phyloP scores from a whole-genome alignment of 495 filamentous ascomycete genomes.

The Penicillium dipodomyicola region DNA sequence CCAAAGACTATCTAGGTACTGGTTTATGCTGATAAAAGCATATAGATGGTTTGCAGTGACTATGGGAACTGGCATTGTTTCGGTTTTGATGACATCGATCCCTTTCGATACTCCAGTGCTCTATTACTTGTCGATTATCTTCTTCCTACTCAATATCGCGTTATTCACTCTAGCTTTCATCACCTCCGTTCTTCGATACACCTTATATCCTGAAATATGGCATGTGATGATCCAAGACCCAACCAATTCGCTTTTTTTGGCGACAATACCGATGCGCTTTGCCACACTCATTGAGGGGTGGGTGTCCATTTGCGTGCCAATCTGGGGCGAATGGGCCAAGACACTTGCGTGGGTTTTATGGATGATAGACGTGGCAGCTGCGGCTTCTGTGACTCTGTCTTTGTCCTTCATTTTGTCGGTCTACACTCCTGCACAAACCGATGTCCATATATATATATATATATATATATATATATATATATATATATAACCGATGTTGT shows the following conservation, averaged over 20 bases:
- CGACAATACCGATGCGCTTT: conserved; percentile 49
- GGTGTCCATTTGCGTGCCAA: conserved; percentile 43
- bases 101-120: conserved; percentile 41
- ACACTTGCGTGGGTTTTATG: conserved; percentile 44
- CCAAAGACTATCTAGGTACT: background rate
- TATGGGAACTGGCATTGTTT: conserved; percentile 52
- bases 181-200: conserved; percentile 45
- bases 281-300: conserved; percentile 53
- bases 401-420: conserved; percentile 45
- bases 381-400: conserved; percentile 37
- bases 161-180: conserved; percentile 40
- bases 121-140: conserved; percentile 37
- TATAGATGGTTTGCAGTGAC: conserved; percentile 46
- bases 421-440: background rate
- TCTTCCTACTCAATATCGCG: conserved; percentile 45
- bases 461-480: no score
- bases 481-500: background rate
- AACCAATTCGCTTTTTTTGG: conserved; percentile 45
- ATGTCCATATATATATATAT: no score
- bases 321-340: conserved; percentile 37
- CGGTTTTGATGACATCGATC: conserved; percentile 42
- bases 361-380: conserved; percentile 45
- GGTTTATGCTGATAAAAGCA: conserved; percentile 1
- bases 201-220: conserved; percentile 48
- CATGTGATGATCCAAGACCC: conserved; percentile 47